Percentiles rank a stretch among this genome's conserved stretches.
phyloP scores from a whole-genome alignment of 2,329 filamentous ascomycete genomes.

The Fusarium protoensiforme region DNA sequence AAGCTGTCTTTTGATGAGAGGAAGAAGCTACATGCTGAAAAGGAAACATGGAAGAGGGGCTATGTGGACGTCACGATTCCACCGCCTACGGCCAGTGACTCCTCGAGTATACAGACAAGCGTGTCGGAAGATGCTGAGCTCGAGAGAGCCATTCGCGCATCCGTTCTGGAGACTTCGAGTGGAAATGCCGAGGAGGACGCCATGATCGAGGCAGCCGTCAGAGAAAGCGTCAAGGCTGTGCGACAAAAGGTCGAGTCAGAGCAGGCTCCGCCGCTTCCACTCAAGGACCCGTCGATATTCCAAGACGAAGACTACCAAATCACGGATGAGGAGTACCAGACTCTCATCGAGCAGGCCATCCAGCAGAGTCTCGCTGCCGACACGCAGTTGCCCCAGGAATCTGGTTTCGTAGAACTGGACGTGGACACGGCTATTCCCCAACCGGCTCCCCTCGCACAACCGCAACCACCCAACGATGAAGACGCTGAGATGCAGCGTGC shows the following conservation, averaged over 20 bases:
- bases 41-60: conserved; percentile 54
- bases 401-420: conserved; percentile 29
- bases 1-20: conserved; percentile 62
- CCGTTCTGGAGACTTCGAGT: conserved; percentile 75
- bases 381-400: conserved; percentile 27
- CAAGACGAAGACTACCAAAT: conserved; percentile 57
- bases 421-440: neutral
- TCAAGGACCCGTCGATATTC: conserved; percentile 48
- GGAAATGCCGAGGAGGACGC: conserved; percentile 77
- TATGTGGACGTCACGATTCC: conserved; percentile 31
- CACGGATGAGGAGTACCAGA: conserved; percentile 68
- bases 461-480: conserved; percentile 18
- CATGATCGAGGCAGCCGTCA: conserved; percentile 77
- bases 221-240: conserved; percentile 74
- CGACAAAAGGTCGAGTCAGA: conserved; percentile 45
- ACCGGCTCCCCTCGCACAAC: neutral
- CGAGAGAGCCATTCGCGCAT: conserved; percentile 76
- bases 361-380: conserved; percentile 57
- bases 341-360: conserved; percentile 66
- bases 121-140: conserved; percentile 67
- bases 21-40: conserved; percentile 61
- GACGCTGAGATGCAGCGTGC: conserved; percentile 52
- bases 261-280: conserved; percentile 35
- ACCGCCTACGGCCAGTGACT: conserved; percentile 19
- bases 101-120: conserved; percentile 15